Base-by-base conservation (phyloP, 202 grass and related monocot species). In the Cymbopogon flexuosus region DNA sequence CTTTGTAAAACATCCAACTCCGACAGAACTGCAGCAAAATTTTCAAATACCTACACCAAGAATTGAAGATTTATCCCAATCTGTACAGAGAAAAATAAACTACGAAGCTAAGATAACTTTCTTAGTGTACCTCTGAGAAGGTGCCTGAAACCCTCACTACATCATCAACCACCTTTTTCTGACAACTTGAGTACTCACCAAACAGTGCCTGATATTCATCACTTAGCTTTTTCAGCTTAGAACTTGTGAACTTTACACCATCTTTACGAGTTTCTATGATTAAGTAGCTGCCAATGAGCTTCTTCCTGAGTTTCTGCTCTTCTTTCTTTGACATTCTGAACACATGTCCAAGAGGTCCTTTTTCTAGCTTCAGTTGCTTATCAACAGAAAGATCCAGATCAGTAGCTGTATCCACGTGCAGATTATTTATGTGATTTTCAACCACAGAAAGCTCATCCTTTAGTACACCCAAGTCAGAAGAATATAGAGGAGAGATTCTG, bases 321-420 rank as follows among this genome's bases (percentile, higher is more conserved):
- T 97, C 94, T 92, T 97, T 97, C 84, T 97, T 97, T 65, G 94
- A 89, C 78, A 97, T 97, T 84, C 94, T 94, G 73, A 97, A 97
- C 81, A 90, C 94, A 91, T 94, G 94, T 67, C 94, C 94, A 81
- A 92, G 84, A 79, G 89, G 79, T 27, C 89, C 89, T 85, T 92
- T 97, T 69, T 97, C 94, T 83, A 97, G 83, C 70, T 97, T 97
- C 81, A 97, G 60, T 54, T 83, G 69, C 75, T 97, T 97, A 82
- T 94, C 94, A 73, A 89, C 37, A 79, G 91, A 88, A 85, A 97
- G 87, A 85, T 97, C 94, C 35, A 97, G 89, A 86, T 94, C 89
- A 81, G 57, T 87, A 70, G 89, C 89, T 23, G 87, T 81, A 83
- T 91, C 67, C 65, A 85, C 82, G 63, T 97, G 90, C 78, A 93